Base-by-base conservation (phyloP, 2,329 filamentous ascomycete species). In the Fusarium mangiferae region DNA sequence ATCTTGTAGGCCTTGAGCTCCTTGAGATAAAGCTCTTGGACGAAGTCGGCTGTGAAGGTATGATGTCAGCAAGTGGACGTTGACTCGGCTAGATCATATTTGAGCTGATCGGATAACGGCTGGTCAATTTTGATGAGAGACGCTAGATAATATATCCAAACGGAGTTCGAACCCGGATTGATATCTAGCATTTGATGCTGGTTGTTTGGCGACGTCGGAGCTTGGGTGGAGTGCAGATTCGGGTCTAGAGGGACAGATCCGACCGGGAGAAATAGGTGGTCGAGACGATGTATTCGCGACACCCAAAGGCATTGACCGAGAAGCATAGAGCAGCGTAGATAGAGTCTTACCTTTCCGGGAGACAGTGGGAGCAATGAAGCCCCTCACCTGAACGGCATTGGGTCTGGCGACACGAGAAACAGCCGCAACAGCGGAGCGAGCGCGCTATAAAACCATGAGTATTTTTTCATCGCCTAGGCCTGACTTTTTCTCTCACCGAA, bases 1-100 rank as follows among this genome's bases (percentile, higher is more conserved):
- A 92, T 87, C 90, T 98, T 98, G 93, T 98, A 98, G 85, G 91
- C 90, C 87, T 96, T 96, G 83, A 99, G 91, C 87, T 98, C 95
- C 85, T 92, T 93, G 79, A 99, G 91, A 90, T 99, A 99, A 82
- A 99, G 90, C 84, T 98, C 96, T 87, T 98, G 96, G 80, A 99
- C 94, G 81, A 98, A 91, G 85, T 99, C 96, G 91, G 94, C 96
- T 98, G 82, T 75, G 58, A 60, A 46, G 70, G 65, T 62, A 59
- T 69, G 35, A 59, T 58, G 78, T 82, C 78, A 82, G 77, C 70
- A 73, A 57, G 75, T 73, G 71, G 61, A 35, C 61, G 42, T 45
- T 24, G 30, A 65, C 60, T 39, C 33, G 28, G 26, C 24, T n/a
- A 33, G 45, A 60, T 42, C 22, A 52, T 36, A 39, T n/a, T 56